A percentile compares a stretch with the other conserved stretches of the same genome.
These are phyloP conservation scores for Colletotrichum karsti DNA, from an alignment of 2,329 filamentous ascomycete species.

Conservation along the genomic window DNA sequence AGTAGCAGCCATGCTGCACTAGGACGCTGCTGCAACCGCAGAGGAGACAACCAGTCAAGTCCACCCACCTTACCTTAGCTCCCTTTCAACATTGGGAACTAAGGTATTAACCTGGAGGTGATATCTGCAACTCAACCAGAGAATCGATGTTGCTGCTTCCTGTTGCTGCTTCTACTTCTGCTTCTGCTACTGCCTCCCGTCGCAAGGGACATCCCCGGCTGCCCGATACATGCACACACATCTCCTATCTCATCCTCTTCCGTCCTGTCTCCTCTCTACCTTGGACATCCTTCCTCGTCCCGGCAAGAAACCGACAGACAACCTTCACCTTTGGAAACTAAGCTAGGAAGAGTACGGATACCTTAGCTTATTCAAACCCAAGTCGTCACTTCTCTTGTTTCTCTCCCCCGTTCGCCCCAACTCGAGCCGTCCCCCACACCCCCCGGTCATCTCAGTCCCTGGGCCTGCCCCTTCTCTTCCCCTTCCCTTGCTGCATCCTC, in stretches of 20 bases:
- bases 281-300: background rate
- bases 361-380: constrained; percentile 1
- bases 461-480: constrained; percentile 36
- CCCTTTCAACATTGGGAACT: background rate
- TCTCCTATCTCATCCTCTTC: background rate
- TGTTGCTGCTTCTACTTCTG: background rate
- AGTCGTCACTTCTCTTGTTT: constrained; percentile 12
- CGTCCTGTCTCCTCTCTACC: background rate
- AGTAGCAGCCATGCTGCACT: background rate
- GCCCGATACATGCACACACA: background rate
- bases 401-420: constrained; percentile 24
- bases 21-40: constrained; percentile 27
- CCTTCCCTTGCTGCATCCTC: constrained; percentile 38
- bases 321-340: background rate
- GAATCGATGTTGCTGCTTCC: background rate
- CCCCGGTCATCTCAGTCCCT: constrained; percentile 10
- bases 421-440: constrained; percentile 20
- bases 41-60: background rate
- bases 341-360: background rate
- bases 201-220: constrained; percentile 6
- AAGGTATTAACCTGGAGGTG: background rate
- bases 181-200: no score
- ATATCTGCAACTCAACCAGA: background rate
- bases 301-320: background rate
- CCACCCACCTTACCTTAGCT: background rate